Conservation (phyloP, 2,329 filamentous ascomycete species). For the Acarospora socialis region DNA sequence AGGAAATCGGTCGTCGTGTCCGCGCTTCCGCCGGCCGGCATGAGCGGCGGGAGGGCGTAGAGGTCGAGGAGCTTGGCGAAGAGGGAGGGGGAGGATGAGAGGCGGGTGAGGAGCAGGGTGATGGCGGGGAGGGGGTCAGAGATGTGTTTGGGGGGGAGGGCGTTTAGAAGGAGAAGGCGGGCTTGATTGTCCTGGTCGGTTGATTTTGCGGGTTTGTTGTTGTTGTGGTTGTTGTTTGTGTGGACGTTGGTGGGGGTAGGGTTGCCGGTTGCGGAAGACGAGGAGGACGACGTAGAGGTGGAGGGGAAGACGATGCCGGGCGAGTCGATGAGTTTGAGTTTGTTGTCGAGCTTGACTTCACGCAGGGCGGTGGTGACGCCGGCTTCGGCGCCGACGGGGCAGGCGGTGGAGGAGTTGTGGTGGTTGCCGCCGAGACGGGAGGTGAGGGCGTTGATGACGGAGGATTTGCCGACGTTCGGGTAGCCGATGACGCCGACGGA, state of each 20-base stretch:
- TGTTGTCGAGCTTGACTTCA: conserved; percentile 86
- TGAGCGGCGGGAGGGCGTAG: conserved; percentile 71
- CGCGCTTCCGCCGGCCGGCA: conserved; percentile 47
- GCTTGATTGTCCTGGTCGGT: conserved; percentile 61
- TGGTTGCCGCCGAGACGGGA: conserved; percentile 54
- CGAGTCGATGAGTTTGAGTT: conserved; percentile 83
- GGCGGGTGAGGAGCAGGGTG: conserved; percentile 63
- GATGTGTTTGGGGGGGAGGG: conserved; percentile 85
- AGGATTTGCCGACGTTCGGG: conserved; percentile 92
- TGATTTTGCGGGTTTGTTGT: conserved; percentile 39
- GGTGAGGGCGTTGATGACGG: conserved; percentile 85
- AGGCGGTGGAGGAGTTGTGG: conserved; percentile 41
- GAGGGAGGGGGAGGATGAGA: conserved; percentile 59
- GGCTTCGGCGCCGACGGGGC: conserved; percentile 79
- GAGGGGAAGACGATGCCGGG: conserved; percentile 83
- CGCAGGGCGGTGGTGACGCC: conserved; percentile 82
- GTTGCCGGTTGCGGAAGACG: conserved; percentile 29
- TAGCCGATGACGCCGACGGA: conserved; percentile 91
- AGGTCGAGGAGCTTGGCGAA: conserved; percentile 66
- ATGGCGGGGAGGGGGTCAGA: conserved; percentile 84
- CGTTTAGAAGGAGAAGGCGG: conserved; percentile 75
- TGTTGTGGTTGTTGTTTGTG: conserved; percentile 26
- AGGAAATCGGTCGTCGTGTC: conserved; percentile 83
- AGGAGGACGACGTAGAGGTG: conserved; percentile 34
- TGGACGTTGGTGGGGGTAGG: no score